phyloP scores from a whole-genome alignment of 2,329 filamentous ascomycete species.

The Scedosporium aurantiacum region DNA sequence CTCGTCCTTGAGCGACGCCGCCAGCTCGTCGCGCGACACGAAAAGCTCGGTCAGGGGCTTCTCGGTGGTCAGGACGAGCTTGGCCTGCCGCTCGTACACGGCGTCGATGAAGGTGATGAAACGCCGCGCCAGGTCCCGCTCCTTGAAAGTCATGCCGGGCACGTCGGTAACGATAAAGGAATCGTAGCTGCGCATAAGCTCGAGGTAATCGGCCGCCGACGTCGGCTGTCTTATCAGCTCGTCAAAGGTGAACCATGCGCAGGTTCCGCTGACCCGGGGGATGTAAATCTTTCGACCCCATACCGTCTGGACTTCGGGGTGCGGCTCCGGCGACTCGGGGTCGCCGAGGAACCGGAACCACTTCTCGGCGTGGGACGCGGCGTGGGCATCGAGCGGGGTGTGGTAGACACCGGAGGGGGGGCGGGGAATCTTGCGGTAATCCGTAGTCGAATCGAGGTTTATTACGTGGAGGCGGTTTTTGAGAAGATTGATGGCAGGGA shows the following conservation, averaged over 20 bases:
- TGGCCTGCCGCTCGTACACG: slow-evolving; percentile 86
- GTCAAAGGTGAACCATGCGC: slow-evolving; percentile 85
- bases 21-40: slow-evolving; percentile 59
- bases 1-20: slow-evolving; percentile 38
- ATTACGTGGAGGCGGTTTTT: slow-evolving; percentile 77
- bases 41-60: slow-evolving; percentile 81
- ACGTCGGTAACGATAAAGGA: slow-evolving; percentile 87
- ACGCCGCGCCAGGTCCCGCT: slow-evolving; percentile 76
- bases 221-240: slow-evolving; percentile 83
- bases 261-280: slow-evolving; percentile 75
- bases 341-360: slow-evolving; percentile 96
- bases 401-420: slow-evolving; percentile 92
- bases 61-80: slow-evolving; percentile 83
- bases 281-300: slow-evolving; percentile 90
- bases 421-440: slow-evolving; percentile 93
- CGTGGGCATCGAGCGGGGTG: slow-evolving; percentile 69
- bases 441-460: slow-evolving; percentile 87
- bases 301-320: slow-evolving; percentile 67
- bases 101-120: slow-evolving; percentile 99
- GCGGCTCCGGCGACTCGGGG: slow-evolving; percentile 61
- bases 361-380: slow-evolving; percentile 72
- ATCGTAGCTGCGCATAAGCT: slow-evolving; percentile 80
- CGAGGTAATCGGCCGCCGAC: slow-evolving; percentile 89
- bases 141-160: slow-evolving; percentile 78
- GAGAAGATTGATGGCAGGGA: slow-evolving; percentile 88